These are phyloP conservation scores for Komagataella pseudopastoris DNA, from an alignment of 805 yeast species.

Conservation along the genomic window DNA sequence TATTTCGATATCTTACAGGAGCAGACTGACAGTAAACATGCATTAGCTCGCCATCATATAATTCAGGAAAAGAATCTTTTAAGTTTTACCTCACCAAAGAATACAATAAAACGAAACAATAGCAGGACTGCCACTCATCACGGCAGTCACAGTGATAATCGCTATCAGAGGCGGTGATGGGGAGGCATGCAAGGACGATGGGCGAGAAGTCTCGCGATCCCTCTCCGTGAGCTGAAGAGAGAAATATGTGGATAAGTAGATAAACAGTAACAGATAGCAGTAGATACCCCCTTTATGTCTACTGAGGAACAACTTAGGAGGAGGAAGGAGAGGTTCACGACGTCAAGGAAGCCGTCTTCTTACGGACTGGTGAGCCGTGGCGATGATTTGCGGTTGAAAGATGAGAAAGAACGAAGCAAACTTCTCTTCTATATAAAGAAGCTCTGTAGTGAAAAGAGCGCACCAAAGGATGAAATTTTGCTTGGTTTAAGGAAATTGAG, in stretches of 20 bases:
- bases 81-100: too few species aligned
- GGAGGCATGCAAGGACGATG: not conserved
- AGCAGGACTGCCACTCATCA: not conserved
- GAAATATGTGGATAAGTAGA: not conserved
- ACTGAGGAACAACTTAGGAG: constrained; percentile 2
- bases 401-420: constrained; percentile 25
- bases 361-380: constrained; percentile 53
- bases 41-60: too few species aligned
- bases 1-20: too few species aligned
- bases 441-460: constrained; percentile 7
- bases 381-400: constrained; percentile 33
- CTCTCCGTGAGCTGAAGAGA: not conserved
- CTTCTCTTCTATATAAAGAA: constrained; percentile 24
- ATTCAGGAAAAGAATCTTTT: not conserved
- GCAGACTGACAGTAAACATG: too few species aligned
- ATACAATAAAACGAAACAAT: not conserved
- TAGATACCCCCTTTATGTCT: not conserved
- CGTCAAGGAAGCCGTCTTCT: constrained; percentile 10
- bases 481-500: constrained; percentile 35
- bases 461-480: constrained; percentile 15
- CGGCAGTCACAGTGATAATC: not conserved
- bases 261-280: not conserved
- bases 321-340: constrained; percentile 21
- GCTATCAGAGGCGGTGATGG: constrained; percentile 16
- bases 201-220: not conserved